These are phyloP conservation scores for Letharia columbiana DNA, from an alignment of 495 filamentous ascomycete species.

Conservation along the genomic window DNA sequence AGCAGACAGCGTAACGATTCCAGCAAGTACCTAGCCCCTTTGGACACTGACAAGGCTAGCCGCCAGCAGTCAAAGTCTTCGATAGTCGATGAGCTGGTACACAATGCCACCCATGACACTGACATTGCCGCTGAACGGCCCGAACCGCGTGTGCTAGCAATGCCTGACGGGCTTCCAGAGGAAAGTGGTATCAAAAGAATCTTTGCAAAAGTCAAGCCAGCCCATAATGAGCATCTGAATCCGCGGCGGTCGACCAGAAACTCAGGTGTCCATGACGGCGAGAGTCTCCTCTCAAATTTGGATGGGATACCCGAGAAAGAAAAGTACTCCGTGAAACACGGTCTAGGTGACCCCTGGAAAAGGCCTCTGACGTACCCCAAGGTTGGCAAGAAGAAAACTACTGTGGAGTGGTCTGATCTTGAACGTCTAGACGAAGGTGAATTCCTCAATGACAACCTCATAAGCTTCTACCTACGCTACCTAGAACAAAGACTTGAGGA, in stretches of 20 bases:
- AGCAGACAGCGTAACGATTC: background rate
- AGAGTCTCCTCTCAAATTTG: background rate
- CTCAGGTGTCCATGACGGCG: constrained; percentile 1
- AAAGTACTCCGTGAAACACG: constrained; percentile 19
- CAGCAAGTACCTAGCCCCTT: background rate
- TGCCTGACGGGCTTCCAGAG: background rate
- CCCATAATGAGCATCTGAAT: constrained; percentile 12
- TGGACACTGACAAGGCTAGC: background rate
- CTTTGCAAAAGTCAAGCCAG: constrained; percentile 4
- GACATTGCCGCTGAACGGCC: background rate
- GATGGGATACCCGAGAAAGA: constrained; percentile 1
- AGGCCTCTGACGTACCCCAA: constrained; percentile 63
- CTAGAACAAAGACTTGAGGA: constrained; percentile 56
- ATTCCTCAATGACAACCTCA: constrained; percentile 86
- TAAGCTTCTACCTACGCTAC: constrained; percentile 76
- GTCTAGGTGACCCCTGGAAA: constrained; percentile 28
- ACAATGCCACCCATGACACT: background rate
- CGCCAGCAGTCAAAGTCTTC: background rate
- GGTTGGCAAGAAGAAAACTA: constrained; percentile 59
- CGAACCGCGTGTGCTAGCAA: background rate
- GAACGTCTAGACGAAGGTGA: constrained; percentile 72
- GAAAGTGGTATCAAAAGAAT: constrained; percentile 5
- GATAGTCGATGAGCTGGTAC: background rate
- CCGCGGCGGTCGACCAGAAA: constrained; percentile 17
- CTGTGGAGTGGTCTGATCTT: constrained; percentile 72